Conservation (phyloP, 2,329 filamentous ascomycete genomes). For the Cordyceps sp. region DNA sequence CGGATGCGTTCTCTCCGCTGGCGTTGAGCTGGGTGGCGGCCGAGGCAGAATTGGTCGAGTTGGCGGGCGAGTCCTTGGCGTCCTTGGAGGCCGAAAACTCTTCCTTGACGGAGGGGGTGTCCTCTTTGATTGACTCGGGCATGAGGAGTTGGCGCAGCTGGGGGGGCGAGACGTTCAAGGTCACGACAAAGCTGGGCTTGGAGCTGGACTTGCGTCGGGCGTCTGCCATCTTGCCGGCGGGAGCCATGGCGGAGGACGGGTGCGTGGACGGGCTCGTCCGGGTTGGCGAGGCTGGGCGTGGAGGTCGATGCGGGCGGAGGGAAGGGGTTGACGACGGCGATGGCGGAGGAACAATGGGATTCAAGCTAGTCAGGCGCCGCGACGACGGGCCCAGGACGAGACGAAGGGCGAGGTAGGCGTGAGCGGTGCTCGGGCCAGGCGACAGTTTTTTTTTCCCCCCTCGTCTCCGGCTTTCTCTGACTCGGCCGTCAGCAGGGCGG, state of each 20-base stretch:
- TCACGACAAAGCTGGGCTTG: conserved; percentile 26
- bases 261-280: no score
- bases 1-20: conserved; percentile 38
- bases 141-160: conserved; percentile 33
- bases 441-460: no score
- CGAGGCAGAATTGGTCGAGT: conserved; percentile 21
- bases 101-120: conserved; percentile 20
- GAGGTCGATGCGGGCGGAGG: not conserved
- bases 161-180: conserved; percentile 31
- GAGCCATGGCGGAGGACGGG: conserved; percentile 14
- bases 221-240: conserved; percentile 15
- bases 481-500: no score
- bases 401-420: no score
- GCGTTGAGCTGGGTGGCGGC: conserved; percentile 17
- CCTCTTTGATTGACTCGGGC: conserved; percentile 23
- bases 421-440: no score
- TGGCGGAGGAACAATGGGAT: no score
- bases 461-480: no score
- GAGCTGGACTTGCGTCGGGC: conserved; percentile 20
- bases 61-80: conserved; percentile 26
- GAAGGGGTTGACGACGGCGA: not conserved
- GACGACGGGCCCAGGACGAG: no score
- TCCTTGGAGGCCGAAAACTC: conserved; percentile 15
- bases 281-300: no score
- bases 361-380: no score